Evolutionary conservation across 2,329 filamentous ascomycete species (phyloP).

Genomic region (Botrytis sinoallii): DNA sequence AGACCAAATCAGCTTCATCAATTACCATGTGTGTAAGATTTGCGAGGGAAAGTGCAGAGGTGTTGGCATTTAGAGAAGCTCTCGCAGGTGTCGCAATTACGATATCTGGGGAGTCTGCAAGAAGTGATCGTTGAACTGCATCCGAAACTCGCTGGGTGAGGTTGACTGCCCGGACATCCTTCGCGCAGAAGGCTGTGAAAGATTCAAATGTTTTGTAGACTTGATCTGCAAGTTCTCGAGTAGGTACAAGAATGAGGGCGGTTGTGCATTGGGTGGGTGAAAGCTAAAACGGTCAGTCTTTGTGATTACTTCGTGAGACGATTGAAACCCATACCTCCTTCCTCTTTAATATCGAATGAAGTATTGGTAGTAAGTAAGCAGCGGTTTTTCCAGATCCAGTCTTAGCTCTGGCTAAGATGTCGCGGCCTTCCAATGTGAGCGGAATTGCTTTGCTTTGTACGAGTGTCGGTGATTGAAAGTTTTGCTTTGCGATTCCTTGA

Average conservation of each 20-base stretch:
- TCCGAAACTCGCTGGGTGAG: constrained; percentile 88
- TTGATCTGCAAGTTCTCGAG: constrained; percentile 89
- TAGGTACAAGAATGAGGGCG: constrained; percentile 88
- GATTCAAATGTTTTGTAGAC: constrained; percentile 75
- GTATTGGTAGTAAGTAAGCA: constrained; percentile 87
- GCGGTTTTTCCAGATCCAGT: constrained; percentile 97
- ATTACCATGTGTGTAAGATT: constrained; percentile 73
- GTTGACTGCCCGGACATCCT: constrained; percentile 79
- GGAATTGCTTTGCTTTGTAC: constrained; percentile 88
- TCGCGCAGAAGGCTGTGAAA: constrained; percentile 78
- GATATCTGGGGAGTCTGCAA: constrained; percentile 83
- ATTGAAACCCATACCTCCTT: constrained; percentile 54
- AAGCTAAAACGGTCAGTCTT: constrained; percentile 40
- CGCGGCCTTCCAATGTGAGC: constrained; percentile 78
- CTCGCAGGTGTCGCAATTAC: constrained; percentile 88
- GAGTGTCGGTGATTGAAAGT: constrained; percentile 81
- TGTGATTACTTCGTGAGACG: constrained; percentile 17
- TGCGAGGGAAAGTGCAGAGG: constrained; percentile 65
- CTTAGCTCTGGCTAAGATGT: constrained; percentile 88
- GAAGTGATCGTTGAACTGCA: constrained; percentile 79
- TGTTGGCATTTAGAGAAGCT: constrained; percentile 74
- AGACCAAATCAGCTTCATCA: constrained; percentile 89
- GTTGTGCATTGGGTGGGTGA: constrained; percentile 56
- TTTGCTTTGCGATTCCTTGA: constrained; percentile 79
- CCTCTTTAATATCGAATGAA: constrained; percentile 77